Evolutionary conservation across 2,329 filamentous ascomycete genomes (phyloP).

Genomic region (Beauveria sp.): DNA sequence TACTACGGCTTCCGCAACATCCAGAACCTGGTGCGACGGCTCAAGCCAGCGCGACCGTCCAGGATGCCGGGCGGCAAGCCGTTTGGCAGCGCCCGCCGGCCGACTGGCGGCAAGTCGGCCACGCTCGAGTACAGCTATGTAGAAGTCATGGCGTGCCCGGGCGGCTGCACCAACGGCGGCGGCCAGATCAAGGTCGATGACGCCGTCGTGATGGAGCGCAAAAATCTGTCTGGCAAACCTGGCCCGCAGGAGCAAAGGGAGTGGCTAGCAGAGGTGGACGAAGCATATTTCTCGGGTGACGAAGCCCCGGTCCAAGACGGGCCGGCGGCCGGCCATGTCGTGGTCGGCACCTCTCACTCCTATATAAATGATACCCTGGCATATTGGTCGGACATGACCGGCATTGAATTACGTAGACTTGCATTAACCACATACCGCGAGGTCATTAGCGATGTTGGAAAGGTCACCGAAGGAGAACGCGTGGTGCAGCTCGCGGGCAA

Average conservation of each 20-base stretch:
- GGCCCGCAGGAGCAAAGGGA: constrained; percentile 76
- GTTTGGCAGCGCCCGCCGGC: constrained; percentile 46
- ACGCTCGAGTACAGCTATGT: constrained; percentile 76
- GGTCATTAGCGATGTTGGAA: constrained; percentile 92
- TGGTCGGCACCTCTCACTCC: constrained; percentile 59
- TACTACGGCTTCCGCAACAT: constrained; percentile 99
- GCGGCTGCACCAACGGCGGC: constrained; percentile 96
- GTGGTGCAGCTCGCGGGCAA: constrained; percentile 85
- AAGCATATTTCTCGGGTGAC: constrained; percentile 79
- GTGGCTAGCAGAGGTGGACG: constrained; percentile 75
- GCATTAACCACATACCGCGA: constrained; percentile 82
- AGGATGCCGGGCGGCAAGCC: constrained; percentile 70
- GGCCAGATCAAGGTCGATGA: constrained; percentile 92
- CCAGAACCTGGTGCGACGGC: constrained; percentile 86
- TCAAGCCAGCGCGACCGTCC: constrained; percentile 73
- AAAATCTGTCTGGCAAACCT: constrained; percentile 44
- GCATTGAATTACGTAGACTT: constrained; percentile 62
- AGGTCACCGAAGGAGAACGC: constrained; percentile 65
- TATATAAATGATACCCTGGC: constrained; percentile 61
- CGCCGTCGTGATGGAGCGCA: constrained; percentile 48
- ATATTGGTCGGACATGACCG: constrained; percentile 69
- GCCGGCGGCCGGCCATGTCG: constrained; percentile 29
- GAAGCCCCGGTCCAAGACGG: constrained; percentile 35
- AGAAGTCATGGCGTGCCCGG: constrained; percentile 97
- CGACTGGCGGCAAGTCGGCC: constrained; percentile 31